These are phyloP conservation scores for Zoysia japonica DNA, from an alignment of 176 grass and related monocot genomes.

Conservation along the genomic window DNA sequence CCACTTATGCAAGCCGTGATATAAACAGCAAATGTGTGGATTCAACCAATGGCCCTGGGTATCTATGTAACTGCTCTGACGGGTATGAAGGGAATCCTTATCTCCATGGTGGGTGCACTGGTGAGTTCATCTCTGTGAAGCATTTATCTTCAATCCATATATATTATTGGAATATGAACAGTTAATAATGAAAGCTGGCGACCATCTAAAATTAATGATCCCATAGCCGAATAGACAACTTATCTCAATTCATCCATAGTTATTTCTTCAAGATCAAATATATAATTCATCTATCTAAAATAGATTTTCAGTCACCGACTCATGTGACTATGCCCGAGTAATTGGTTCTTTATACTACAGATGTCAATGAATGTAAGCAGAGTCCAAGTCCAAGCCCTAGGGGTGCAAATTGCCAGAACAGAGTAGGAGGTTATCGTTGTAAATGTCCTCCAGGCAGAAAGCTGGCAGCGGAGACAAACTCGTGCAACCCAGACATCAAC, in stretches of 20 bases:
- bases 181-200: not conserved
- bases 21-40: not conserved
- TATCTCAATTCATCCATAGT: not conserved
- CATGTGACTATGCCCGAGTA: not conserved
- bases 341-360: not conserved
- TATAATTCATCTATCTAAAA: too few species aligned
- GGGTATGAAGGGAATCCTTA: constrained; percentile 19
- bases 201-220: too few species aligned
- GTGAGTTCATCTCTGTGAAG: not conserved
- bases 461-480: constrained; percentile 7
- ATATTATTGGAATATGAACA: not conserved
- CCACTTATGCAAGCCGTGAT: not conserved
- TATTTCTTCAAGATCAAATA: not conserved
- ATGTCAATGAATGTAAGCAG: constrained; percentile 31
- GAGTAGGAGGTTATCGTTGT: not conserved
- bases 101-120: not conserved
- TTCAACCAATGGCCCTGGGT: constrained; percentile 8
- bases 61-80: not conserved
- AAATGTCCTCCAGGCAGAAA: constrained; percentile 41
- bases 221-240: too few species aligned
- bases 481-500: constrained; percentile 32
- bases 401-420: constrained; percentile 25
- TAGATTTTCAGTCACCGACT: too few species aligned
- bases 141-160: not conserved
- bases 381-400: constrained; percentile 13